phyloP scores from a whole-genome alignment of 2,329 filamentous ascomycete genomes.

The Aschersonia sp. region DNA sequence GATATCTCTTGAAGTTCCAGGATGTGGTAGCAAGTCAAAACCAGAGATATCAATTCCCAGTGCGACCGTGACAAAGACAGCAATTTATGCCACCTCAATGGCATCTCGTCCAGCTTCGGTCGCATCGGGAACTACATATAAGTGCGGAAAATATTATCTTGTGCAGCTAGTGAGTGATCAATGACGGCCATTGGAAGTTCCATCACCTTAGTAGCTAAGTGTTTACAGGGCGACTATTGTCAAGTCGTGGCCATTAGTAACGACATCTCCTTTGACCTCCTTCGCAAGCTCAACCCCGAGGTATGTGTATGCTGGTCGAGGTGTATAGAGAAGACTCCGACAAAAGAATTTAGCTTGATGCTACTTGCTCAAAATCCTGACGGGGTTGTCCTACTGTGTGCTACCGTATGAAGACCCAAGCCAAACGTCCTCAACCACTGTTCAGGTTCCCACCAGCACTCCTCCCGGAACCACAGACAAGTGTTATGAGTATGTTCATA shows the following conservation, averaged over 20 bases:
- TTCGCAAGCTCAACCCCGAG: not conserved
- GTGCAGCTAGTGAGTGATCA: slow-evolving; percentile 1
- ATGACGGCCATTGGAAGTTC: not conserved
- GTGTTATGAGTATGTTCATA: slow-evolving; percentile 1
- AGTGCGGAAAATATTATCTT: slow-evolving; percentile 1
- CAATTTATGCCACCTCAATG: not conserved
- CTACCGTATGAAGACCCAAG: slow-evolving; percentile 1
- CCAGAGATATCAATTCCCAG: not conserved
- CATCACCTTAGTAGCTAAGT: not conserved
- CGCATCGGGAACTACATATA: not conserved
- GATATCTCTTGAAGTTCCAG: too few relatives aligned
- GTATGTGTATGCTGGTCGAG: not conserved
- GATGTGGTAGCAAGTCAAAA: too few relatives aligned
- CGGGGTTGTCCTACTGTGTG: slow-evolving; percentile 1
- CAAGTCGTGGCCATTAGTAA: slow-evolving; percentile 1
- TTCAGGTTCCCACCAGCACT: not conserved
- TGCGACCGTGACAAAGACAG: slow-evolving; percentile 1
- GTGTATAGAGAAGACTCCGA: not conserved
- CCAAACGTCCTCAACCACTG: not conserved
- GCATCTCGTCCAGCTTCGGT: slow-evolving; percentile 1
- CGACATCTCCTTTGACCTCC: not conserved
- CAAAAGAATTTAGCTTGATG: not conserved
- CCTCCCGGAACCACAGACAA: slow-evolving; percentile 1
- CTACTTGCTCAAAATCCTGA: not conserved
- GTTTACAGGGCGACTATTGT: slow-evolving; percentile 1